These are phyloP conservation scores for Phytopythium delawarense DNA, from an alignment of 352 stramenopile genomes.

Conservation along the genomic window DNA sequence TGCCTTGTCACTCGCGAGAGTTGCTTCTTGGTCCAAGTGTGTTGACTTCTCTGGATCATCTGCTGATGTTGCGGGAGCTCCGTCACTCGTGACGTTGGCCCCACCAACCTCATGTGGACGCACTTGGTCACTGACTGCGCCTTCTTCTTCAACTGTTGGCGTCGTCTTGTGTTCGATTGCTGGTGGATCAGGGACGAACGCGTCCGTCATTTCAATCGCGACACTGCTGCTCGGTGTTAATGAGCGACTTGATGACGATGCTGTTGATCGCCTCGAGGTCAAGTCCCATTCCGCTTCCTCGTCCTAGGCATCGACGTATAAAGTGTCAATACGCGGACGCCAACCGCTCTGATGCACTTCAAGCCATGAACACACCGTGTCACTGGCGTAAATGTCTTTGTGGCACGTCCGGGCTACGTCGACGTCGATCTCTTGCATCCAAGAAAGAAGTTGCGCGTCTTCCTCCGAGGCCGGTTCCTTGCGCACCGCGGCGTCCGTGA, in stretches of 20 bases:
- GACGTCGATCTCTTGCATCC: constrained; percentile 80
- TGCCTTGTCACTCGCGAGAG: not conserved
- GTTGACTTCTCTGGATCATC: no score
- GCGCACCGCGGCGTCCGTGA: constrained; percentile 21
- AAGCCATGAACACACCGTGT: constrained; percentile 16
- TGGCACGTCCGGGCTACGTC: constrained; percentile 74
- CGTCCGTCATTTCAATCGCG: not conserved
- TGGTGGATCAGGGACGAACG: not conserved
- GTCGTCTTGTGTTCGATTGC: not conserved
- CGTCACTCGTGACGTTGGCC: not conserved
- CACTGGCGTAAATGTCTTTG: constrained; percentile 41
- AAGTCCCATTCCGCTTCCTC: not conserved
- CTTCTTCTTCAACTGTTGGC: no score
- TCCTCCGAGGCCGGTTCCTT: constrained; percentile 27
- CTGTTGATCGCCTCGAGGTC: not conserved
- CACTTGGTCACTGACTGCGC: not conserved
- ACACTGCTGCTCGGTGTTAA: not conserved
- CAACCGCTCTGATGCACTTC: not conserved
- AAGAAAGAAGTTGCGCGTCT: constrained; percentile 46
- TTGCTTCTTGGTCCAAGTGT: not conserved
- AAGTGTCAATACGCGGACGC: not conserved
- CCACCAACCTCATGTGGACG: not conserved
- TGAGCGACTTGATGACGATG: not conserved
- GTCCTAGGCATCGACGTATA: not conserved
- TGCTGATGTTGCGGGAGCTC: not conserved